Conservation (phyloP, 495 filamentous ascomycete genomes). For the Astrocystis sublimbata region DNA sequence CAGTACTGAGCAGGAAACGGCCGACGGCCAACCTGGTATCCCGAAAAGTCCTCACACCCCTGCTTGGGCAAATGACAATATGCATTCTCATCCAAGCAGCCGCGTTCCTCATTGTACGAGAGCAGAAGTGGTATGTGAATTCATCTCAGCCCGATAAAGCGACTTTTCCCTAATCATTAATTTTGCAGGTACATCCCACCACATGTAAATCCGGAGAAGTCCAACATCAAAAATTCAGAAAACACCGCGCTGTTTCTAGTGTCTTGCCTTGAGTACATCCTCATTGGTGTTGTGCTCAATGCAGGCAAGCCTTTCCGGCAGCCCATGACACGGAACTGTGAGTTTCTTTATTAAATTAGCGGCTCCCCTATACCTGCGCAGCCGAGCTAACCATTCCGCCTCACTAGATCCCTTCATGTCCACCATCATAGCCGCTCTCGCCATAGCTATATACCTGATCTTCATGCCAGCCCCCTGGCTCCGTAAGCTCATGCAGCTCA, state of each 20-base stretch:
- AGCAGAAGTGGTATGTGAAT: constrained; percentile 72
- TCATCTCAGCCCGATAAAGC: neutral
- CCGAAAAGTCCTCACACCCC: constrained; percentile 84
- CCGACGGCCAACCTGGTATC: constrained; percentile 93
- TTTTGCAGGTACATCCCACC: constrained; percentile 78
- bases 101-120: constrained; percentile 68
- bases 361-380: no score
- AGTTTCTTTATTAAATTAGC: constrained; percentile 41
- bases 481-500: constrained; percentile 78
- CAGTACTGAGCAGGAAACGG: constrained; percentile 74
- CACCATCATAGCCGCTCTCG: constrained; percentile 67
- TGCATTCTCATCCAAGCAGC: constrained; percentile 76
- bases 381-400: constrained; percentile 5
- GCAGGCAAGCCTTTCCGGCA: constrained; percentile 88
- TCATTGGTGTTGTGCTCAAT: constrained; percentile 83
- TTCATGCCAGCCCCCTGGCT: constrained; percentile 70
- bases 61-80: constrained; percentile 85
- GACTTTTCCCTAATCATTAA: neutral
- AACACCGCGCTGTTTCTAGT: constrained; percentile 87
- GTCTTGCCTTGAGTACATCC: constrained; percentile 92
- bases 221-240: constrained; percentile 85
- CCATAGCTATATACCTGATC: constrained; percentile 74
- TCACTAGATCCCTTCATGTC: constrained; percentile 73
- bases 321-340: constrained; percentile 76
- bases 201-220: constrained; percentile 67